Base-by-base conservation (phyloP, 2,329 filamentous ascomycete genomes). In the Coniella lustricola region DNA sequence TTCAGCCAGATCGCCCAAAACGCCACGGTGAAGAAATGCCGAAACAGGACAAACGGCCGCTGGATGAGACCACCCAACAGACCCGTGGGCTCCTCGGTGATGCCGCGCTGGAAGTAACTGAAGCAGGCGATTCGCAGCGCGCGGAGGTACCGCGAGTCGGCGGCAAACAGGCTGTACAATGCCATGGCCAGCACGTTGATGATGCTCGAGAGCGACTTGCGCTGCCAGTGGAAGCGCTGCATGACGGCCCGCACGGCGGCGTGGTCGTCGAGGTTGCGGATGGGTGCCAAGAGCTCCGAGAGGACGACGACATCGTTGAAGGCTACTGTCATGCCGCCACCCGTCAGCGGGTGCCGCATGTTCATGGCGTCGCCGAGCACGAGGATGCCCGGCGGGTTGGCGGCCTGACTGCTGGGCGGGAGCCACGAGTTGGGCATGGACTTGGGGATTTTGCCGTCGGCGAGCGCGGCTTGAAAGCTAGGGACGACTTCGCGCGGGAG, bases 101-200 rank as follows among this genome's bases (percentile, higher is more conserved):
- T 81, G 52, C 82, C 81, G 41, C 83, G 75, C 63, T 88, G 75
- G 72, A 98, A 98, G 69, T 98, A 98, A 25, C 77, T 73, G 72
- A 97, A 97, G 72, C 93, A 98, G 41, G 93, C 93, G 56, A 77
- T 77, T 69, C 95, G 90, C 39, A 98, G 81, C 47, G 86, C 82
- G 55, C 79, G 80, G 45, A 97, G 80, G 61, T 90, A 79, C 38
- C 74, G 68, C 66, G 87, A 85, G 63, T 94, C 75, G 44, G 91
- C 93, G 14, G 91, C 89, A 64, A 97, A 98, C 12, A 98, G 79
- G 29, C 79, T 75, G 71, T 98, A 98, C 1, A 98, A 77, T 0
- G 93, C 90, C 73, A 93, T 87, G 1, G 93, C 91, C n/a, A 98
- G 82, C 58, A 97, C 95, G 67, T 98, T 98, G 75, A 98, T 93